These are phyloP conservation scores for Penicillium lividum DNA, from an alignment of 495 filamentous ascomycete species.

Conservation along the genomic window DNA sequence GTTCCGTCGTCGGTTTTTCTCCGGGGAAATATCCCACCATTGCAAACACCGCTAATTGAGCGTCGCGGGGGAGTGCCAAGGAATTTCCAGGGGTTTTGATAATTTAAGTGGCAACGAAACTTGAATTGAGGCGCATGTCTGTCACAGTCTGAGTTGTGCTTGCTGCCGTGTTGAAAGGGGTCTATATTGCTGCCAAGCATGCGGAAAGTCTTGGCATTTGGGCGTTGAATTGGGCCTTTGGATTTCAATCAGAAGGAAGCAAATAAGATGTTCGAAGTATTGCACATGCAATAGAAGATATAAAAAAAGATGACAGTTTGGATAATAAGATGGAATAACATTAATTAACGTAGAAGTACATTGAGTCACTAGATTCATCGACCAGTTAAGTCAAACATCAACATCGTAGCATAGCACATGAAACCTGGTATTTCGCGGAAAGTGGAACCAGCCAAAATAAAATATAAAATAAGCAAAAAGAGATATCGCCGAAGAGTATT, in stretches of 20 bases:
- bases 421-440: slow-evolving; percentile 23
- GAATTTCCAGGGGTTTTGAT: background rate
- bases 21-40: background rate
- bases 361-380: slow-evolving; percentile 7
- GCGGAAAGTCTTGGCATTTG: background rate
- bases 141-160: background rate
- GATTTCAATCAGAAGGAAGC: background rate
- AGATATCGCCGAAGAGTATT: background rate
- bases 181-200: background rate
- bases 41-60: background rate
- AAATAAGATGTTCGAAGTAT: background rate
- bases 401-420: slow-evolving; percentile 7
- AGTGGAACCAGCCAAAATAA: slow-evolving; percentile 14
- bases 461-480: background rate
- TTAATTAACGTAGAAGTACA: slow-evolving; percentile 21
- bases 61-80: background rate
- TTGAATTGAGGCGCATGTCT: background rate
- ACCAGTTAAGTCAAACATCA: slow-evolving; percentile 10
- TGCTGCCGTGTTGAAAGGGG: background rate
- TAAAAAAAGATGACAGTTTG: background rate
- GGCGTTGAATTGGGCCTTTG: background rate
- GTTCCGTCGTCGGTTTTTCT: background rate
- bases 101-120: background rate
- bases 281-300: background rate
- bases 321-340: background rate